Base-by-base conservation (phyloP, 805 yeast genomes). In the Suhomyces vadensis region DNA sequence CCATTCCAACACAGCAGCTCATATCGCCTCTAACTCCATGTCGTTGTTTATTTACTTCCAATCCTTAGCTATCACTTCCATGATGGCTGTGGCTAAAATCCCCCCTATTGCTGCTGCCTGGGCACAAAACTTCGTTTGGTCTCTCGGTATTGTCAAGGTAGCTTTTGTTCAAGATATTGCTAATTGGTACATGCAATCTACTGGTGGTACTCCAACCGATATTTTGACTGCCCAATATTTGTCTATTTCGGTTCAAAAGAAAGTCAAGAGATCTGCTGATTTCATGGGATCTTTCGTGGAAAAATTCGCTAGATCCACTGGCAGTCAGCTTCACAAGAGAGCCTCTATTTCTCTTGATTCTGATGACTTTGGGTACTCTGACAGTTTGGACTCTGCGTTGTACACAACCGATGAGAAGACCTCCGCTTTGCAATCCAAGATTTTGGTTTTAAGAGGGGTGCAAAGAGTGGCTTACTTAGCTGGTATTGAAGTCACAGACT, bases 91-190 rank as follows among this genome's bases (percentile, higher is more conserved):
- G 23, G 79, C 88, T 16, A 73, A 80, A 48, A 87, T 89, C 16
- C 99, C 99, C 1, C 99, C 99, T 2, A 91, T 94, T 54, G 98
- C 97, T 4, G 89, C 96, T 2, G 91, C 98, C 2, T 92, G 99
- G 99, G 83, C 95, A 24, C 96, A 92, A 67, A 94, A 92, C 70
- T 94, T 94, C 73, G 83, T 81, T 65, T 92, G 98, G 98, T 83
- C 97, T 1, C 79, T 92, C 79, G 99, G 99, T 37, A 83, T 92
- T 51, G 87, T 94, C 55, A 77, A 78, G 42, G 80, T 82, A 6
- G 64, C 67, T 10, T 87, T 90, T 57, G 85, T 92, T 80, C 97
- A 91, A 64, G 64, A 73, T 35, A 86, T 89, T 50, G 85, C 94
- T 52, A 79, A 84, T 62, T 92, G 99, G 99, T 92, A 92, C 64